Evolutionary conservation across 768 basidiomycete genomes (phyloP), one percentile per base, ranked within the genome.

Genomic region (Russula abietina): DNA sequence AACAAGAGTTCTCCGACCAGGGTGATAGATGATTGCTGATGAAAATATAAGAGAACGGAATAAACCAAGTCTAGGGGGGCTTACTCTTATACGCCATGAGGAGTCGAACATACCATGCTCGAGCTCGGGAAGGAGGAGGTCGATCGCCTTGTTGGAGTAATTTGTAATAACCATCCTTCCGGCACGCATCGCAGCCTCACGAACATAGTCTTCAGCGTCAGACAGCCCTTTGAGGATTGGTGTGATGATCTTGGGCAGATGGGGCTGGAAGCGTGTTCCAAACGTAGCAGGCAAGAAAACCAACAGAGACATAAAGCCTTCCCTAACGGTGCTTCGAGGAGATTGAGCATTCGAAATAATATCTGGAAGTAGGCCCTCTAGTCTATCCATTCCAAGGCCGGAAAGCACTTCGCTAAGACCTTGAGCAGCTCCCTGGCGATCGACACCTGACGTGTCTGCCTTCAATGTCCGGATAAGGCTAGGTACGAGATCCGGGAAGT

Each of bases 111-210:
- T 94, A 0, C 94, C 93, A 39, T 80, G 83, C 73, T 98, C 94
- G 43, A 98, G 83, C 73, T 98, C 94, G 1, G 96, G 97, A 9
- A 99, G 77, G 22, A 99, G 79, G 26, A 99, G 78, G 66, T 98
- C 96, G 60, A 98, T 92, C 6, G 96, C 96, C 71, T 86, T 91
- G 70, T 69, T 84, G 12, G 94, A 89, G 77, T 98, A 98, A 73
- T 95, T 97, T 62, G 86, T 88, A 67, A 99, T 91, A 67, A 98
- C 88, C 93, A 98, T 98, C 66, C 97, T 81, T 61, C 96, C 95
- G n/a, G 96, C 95, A 39, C 92, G 85, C 95, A 98, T 98, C 5
- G 96, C 94, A 12, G 96, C 95, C 66, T 98, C 95, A 28, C 96
- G 82, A 11, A 98, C 97, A 70, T 89, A 93, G 76, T 98, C 97